phyloP scores from a whole-genome alignment of 495 filamentous ascomycete species.

The Penicillium antarcticum region DNA sequence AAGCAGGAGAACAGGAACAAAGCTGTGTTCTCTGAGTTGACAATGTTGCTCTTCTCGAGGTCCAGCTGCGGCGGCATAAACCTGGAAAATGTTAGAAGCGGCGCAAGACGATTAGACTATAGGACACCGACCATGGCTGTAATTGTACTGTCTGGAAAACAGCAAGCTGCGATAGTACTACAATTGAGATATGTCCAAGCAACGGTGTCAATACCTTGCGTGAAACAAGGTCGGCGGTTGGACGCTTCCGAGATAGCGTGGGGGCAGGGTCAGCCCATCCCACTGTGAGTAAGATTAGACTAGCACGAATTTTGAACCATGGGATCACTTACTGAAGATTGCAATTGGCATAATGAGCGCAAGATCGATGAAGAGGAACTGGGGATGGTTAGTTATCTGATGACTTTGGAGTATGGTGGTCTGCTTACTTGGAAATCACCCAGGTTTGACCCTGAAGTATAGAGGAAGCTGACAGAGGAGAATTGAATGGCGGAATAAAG shows the following conservation, averaged over 20 bases:
- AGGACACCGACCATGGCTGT: constrained; percentile 67
- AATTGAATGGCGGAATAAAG: constrained; percentile 99
- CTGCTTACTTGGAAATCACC: constrained; percentile 82
- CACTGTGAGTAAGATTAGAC: constrained; percentile 50
- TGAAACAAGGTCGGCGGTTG: constrained; percentile 89
- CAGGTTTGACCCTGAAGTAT: constrained; percentile 91
- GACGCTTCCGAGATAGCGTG: constrained; percentile 74
- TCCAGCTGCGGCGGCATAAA: constrained; percentile 76
- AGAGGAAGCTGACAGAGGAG: constrained; percentile 96
- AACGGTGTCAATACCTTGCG: constrained; percentile 89
- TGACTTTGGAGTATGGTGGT: not conserved
- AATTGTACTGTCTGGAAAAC: constrained; percentile 67
- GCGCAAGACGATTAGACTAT: constrained; percentile 60
- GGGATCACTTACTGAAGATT: constrained; percentile 71
- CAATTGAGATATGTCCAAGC: constrained; percentile 82
- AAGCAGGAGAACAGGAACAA: constrained; percentile 89
- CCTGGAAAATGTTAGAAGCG: constrained; percentile 46
- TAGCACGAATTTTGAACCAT: not conserved
- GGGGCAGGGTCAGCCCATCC: constrained; percentile 89
- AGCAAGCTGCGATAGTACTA: constrained; percentile 72
- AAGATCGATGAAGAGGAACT: constrained; percentile 94
- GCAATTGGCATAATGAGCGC: constrained; percentile 91
- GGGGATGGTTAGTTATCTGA: constrained; percentile 13
- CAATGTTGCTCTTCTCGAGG: constrained; percentile 72
- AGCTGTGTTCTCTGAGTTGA: constrained; percentile 88